Evolutionary conservation across 2,329 filamentous ascomycete genomes (phyloP).

Genomic region (Phialemonium atrogriseum): DNA sequence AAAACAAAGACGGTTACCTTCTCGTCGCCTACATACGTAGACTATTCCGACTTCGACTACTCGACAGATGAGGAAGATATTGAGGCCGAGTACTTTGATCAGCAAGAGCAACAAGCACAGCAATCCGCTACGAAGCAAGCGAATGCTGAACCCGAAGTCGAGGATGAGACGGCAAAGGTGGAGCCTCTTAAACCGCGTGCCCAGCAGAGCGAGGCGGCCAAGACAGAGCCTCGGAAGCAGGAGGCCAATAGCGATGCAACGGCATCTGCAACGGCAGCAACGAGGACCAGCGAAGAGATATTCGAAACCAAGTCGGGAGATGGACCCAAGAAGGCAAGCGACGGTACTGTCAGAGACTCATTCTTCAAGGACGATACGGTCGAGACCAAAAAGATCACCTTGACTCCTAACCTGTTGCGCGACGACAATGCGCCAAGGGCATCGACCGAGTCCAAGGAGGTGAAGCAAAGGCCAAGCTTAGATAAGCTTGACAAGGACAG

Average conservation of each 20-base stretch:
- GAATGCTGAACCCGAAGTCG: conserved; percentile 21
- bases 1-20: conserved; percentile 86
- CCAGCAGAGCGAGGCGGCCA: conserved; percentile 28
- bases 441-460: conserved; percentile 47
- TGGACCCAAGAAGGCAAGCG: conserved; percentile 58
- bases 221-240: conserved; percentile 20
- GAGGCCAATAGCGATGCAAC: conserved; percentile 27
- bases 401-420: conserved; percentile 85
- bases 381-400: conserved; percentile 93
- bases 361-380: conserved; percentile 96
- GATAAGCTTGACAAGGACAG: conserved; percentile 64
- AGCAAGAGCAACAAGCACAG: conserved; percentile 17
- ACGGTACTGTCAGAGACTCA: conserved; percentile 83
- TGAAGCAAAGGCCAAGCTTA: conserved; percentile 56
- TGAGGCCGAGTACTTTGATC: conserved; percentile 26
- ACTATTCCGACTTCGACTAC: conserved; percentile 81
- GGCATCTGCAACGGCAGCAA: conserved; percentile 12
- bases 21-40: conserved; percentile 74
- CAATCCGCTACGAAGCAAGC: conserved; percentile 19
- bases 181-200: conserved; percentile 44
- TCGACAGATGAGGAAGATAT: conserved; percentile 67
- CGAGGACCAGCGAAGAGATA: conserved; percentile 58
- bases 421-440: conserved; percentile 58
- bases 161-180: conserved; percentile 46
- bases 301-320: conserved; percentile 46